Percentiles rank a stretch among this genome's conserved stretches.
Evolutionary conservation across 805 yeast species (phyloP).

Genomic region (Cephaloascus fragrans): DNA sequence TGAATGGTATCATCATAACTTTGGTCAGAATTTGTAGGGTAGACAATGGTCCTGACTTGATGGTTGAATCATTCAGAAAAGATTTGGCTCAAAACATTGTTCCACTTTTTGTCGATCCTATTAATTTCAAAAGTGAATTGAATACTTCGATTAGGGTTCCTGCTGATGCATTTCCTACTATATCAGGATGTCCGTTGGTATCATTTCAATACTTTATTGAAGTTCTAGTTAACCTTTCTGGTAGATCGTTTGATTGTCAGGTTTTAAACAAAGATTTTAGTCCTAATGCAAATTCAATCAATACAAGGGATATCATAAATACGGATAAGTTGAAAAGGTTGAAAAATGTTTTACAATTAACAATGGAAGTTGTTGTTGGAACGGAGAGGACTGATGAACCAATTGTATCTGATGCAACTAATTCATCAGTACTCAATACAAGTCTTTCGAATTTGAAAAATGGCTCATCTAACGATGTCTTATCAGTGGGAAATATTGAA

Average conservation of each 20-base stretch:
- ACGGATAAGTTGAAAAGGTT: constrained; percentile 71
- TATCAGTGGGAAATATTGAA: neutral
- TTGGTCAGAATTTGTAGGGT: constrained; percentile 69
- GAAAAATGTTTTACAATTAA: constrained; percentile 72
- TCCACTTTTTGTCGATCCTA: constrained; percentile 73
- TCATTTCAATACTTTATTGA: constrained; percentile 81
- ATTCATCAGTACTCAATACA: neutral
- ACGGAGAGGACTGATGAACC: constrained; percentile 41
- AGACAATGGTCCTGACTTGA: constrained; percentile 46
- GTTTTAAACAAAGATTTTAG: neutral
- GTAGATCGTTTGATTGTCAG: constrained; percentile 18
- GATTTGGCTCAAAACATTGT: constrained; percentile 71
- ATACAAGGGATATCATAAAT: constrained; percentile 40
- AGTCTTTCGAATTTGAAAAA: neutral
- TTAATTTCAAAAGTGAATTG: constrained; percentile 42
- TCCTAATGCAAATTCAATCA: neutral
- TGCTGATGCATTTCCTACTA: constrained; percentile 79
- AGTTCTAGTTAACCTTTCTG: constrained; percentile 71
- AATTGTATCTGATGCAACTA: neutral
- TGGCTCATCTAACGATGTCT: neutral
- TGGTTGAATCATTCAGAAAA: constrained; percentile 68
- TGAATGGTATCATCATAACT: constrained; percentile 70
- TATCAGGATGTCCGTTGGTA: constrained; percentile 58
- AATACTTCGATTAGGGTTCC: constrained; percentile 66
- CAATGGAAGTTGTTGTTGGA: constrained; percentile 74